Evolutionary conservation across 352 stramenopile genomes (phyloP), one percentile per base, ranked within the genome.

Genomic region (Phytopythium aichiense): DNA sequence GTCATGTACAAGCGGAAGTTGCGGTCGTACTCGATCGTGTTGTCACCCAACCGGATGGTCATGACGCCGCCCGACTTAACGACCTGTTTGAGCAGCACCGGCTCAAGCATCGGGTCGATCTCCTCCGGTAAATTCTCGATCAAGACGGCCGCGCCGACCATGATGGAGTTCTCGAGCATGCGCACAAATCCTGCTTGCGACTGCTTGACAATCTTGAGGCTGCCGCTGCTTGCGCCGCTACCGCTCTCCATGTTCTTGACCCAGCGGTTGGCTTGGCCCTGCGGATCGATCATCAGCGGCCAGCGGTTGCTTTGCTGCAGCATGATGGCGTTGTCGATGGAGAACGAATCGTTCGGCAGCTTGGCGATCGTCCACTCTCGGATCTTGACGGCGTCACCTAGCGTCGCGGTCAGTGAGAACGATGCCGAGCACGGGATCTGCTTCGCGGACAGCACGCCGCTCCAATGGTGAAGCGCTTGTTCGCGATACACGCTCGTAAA

Each of bases 281-380:
- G 93, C 0, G 95, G 95, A 42, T 98, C 95, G 52, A 98, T 98
- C 93, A 98, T 97, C n/a, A 98, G 75, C 11, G 95, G 95, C 93
- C 94, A 98, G 3, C 92, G 85, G 63, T 97, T 97, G 57, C 76
- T 94, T 15, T 83, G 72, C 37, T 91, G 82, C 16, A 98, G 64
- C 83, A 98, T 97, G 67, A 98, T 97, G 13, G 81, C 94, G 61
- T 98, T 98, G 60, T 98, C 94, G 46, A 98, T 97, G 52, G 83
- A 97, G 60, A 98, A 98, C 12, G 84, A 92, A 69, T 98, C 95
- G 59, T 97, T 98, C 7, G 95, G 95, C 8, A 98, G 76, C 64
- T 97, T 96, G n/a, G 90, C 86, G 52, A 98, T 98, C 31, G 92
- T 96, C 94, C 94, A 98, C 43, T 82, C 77, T 16, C 94, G 91